Evolutionary conservation across 805 yeast genomes (phyloP).

Genomic region (Candida golubevii): DNA sequence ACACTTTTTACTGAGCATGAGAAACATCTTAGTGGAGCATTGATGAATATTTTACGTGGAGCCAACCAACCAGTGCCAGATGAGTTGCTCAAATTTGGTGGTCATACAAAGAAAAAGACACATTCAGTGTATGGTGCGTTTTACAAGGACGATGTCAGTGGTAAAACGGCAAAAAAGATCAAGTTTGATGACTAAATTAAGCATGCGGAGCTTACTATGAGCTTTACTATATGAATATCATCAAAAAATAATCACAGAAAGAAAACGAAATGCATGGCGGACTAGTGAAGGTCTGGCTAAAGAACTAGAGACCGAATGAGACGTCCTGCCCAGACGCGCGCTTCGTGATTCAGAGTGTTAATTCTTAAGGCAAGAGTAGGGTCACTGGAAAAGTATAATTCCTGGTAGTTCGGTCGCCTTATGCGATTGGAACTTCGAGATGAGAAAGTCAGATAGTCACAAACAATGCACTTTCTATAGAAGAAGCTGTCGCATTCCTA

Average conservation of each 20-base stretch:
- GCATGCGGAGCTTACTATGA: background rate
- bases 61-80: slow-evolving; percentile 96
- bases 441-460: no score
- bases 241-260: background rate
- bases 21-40: slow-evolving; percentile 91
- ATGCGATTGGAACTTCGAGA: no score
- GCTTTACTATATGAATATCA: background rate
- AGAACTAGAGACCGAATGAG: no score
- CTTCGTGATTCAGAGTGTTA: no score
- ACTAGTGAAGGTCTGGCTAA: no score
- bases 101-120: slow-evolving; percentile 96
- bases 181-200: slow-evolving; percentile 51
- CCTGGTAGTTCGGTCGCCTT: no score
- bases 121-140: slow-evolving; percentile 98
- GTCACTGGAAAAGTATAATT: no score
- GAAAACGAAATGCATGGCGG: no score
- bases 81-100: slow-evolving; percentile 89
- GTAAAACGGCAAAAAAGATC: slow-evolving; percentile 82
- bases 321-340: no score
- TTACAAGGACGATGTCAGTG: slow-evolving; percentile 86
- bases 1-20: slow-evolving; percentile 96
- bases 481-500: no score
- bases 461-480: no score
- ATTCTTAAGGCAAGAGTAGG: no score
- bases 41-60: slow-evolving; percentile 86